Conservation (phyloP, 441 rosid species). For the Populus hybrid region DNA sequence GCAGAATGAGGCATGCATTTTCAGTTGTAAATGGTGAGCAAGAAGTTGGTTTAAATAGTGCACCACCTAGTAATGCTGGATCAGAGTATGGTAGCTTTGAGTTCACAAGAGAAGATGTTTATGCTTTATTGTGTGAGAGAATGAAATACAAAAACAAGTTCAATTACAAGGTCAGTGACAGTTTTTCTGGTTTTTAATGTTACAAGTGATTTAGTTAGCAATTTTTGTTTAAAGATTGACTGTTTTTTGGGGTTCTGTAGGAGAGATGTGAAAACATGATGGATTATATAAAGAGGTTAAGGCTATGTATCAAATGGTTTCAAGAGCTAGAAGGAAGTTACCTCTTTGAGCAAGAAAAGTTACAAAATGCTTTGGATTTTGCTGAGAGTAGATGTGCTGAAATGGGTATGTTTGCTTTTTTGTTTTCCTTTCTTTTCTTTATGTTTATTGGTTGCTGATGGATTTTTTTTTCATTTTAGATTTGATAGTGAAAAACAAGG, state of each 20-base stretch:
- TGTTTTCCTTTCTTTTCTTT: constrained; percentile 2
- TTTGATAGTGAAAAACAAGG: constrained; percentile 60
- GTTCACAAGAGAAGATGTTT: constrained; percentile 82
- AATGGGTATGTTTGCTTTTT: constrained; percentile 41
- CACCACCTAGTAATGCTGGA: constrained; percentile 53
- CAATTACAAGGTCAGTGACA: constrained; percentile 74
- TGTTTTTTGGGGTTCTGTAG: constrained; percentile 33
- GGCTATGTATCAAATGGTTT: constrained; percentile 85
- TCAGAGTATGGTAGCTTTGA: constrained; percentile 53
- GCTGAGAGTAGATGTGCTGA: constrained; percentile 62
- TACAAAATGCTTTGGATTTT: constrained; percentile 59
- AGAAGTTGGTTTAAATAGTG: constrained; percentile 61
- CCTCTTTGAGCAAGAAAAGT: constrained; percentile 59
- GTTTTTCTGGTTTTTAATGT: not conserved
- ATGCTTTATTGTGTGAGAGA: constrained; percentile 76
- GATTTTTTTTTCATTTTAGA: constrained; percentile 38
- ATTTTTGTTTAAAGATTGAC: not conserved
- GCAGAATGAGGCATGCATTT: constrained; percentile 70
- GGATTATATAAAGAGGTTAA: constrained; percentile 68
- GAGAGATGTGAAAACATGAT: constrained; percentile 67
- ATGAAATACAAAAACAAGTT: constrained; percentile 73
- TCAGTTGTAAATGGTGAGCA: constrained; percentile 62
- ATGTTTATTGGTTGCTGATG: constrained; percentile 8
- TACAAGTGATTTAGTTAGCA: not conserved
- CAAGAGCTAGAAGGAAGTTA: constrained; percentile 67